Evolutionary conservation across 306 rosid genomes (phyloP).

Genomic region (Prinsepia uniflora): DNA sequence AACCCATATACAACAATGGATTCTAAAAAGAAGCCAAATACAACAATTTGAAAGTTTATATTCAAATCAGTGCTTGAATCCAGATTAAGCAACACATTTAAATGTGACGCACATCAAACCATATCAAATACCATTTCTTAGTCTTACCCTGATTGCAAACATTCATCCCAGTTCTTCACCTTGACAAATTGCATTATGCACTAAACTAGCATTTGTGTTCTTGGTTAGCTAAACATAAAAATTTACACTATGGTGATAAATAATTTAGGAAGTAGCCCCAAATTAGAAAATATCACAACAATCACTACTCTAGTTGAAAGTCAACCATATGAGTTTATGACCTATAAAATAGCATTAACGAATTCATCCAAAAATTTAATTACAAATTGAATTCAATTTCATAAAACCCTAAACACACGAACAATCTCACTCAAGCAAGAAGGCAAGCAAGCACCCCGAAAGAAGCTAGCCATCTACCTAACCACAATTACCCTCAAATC

Average conservation of each 20-base stretch:
- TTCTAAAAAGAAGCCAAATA: neutral
- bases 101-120: neutral
- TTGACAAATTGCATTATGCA: neutral
- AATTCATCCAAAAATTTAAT: neutral
- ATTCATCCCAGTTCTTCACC: neutral
- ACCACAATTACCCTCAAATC: constrained; percentile 9
- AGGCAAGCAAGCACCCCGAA: constrained; percentile 2
- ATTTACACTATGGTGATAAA: neutral
- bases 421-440: neutral
- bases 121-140: neutral
- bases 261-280: neutral
- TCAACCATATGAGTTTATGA: neutral
- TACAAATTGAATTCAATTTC: constrained; percentile 15
- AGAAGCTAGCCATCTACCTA: neutral
- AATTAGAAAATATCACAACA: neutral
- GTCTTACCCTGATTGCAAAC: neutral
- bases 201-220: neutral
- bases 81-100: neutral
- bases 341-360: neutral
- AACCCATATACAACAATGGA: constrained; percentile 1
- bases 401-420: constrained; percentile 21
- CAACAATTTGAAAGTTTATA: neutral
- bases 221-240: neutral
- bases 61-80: neutral
- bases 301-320: neutral